Evolutionary conservation across 2,329 filamentous ascomycete species (phyloP).

Genomic region (Metarhizium robertsii): DNA sequence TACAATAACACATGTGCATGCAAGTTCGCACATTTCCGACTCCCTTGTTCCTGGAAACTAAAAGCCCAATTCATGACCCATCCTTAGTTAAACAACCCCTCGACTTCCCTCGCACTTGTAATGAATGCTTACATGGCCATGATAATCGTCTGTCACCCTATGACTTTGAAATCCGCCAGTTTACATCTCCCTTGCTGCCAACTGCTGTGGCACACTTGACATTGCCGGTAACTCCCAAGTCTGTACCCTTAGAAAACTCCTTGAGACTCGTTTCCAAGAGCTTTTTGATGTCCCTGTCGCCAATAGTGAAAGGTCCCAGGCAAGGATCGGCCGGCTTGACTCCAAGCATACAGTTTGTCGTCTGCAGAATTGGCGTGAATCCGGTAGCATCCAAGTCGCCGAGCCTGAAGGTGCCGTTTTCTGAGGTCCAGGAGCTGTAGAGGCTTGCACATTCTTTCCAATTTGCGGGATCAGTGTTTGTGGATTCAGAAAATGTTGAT

Average conservation of each 20-base stretch:
- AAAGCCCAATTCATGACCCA: background rate
- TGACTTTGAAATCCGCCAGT: constrained; percentile 14
- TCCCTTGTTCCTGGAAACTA: background rate
- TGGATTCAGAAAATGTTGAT: constrained; percentile 13
- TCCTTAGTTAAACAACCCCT: background rate
- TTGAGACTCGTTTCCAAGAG: constrained; percentile 13
- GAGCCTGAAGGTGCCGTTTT: constrained; percentile 22
- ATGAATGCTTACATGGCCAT: background rate
- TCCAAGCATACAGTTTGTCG: constrained; percentile 16
- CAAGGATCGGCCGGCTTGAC: constrained; percentile 13
- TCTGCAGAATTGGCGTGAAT: constrained; percentile 16
- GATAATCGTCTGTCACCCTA: constrained; percentile 3
- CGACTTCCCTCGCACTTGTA: background rate
- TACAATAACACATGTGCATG: background rate
- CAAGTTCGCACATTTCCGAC: background rate
- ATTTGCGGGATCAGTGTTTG: constrained; percentile 15
- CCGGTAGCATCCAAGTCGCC: constrained; percentile 7
- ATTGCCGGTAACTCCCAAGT: constrained; percentile 12
- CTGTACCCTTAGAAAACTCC: constrained; percentile 11
- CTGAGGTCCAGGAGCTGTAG: constrained; percentile 17
- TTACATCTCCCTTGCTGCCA: constrained; percentile 11
- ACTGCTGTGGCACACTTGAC: constrained; percentile 11
- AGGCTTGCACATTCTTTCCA: constrained; percentile 22
- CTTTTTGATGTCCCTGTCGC: constrained; percentile 14
- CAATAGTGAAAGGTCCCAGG: constrained; percentile 12